phyloP scores from a whole-genome alignment of 352 stramenopile genomes.

The Phytophthora palmivora region DNA sequence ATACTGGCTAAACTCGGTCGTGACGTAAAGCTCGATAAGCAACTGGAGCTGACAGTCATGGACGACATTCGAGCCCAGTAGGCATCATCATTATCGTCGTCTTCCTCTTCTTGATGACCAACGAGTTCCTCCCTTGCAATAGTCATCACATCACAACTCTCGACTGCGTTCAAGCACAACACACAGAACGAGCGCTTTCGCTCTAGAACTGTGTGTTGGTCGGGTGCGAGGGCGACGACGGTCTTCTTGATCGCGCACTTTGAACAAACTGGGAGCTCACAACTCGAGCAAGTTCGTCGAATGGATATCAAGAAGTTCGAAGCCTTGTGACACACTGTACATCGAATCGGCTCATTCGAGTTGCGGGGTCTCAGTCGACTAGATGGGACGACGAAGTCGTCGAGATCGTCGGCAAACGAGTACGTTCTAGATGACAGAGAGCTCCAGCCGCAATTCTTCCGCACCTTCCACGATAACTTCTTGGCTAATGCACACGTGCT shows the following conservation, averaged over 20 bases:
- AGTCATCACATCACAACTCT: slow-evolving; percentile 33
- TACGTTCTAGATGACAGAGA: slow-evolving; percentile 36
- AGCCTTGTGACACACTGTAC: slow-evolving; percentile 33
- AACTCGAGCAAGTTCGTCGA: slow-evolving; percentile 41
- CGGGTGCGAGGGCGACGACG: slow-evolving; percentile 43
- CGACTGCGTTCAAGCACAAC: slow-evolving; percentile 33
- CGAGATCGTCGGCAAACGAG: slow-evolving; percentile 41
- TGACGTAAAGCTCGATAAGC: slow-evolving; percentile 34
- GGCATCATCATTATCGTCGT: slow-evolving; percentile 21
- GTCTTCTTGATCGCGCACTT: slow-evolving; percentile 47
- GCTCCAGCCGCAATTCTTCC: slow-evolving; percentile 42
- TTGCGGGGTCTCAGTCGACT: slow-evolving; percentile 6
- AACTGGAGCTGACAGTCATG: slow-evolving; percentile 37
- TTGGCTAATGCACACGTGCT: slow-evolving; percentile 43
- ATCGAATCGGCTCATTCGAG: slow-evolving; percentile 12
- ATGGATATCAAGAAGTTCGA: slow-evolving; percentile 34
- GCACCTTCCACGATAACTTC: slow-evolving; percentile 43
- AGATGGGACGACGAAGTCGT: slow-evolving; percentile 32
- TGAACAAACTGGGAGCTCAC: slow-evolving; percentile 40
- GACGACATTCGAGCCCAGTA: slow-evolving; percentile 39
- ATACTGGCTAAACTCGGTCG: slow-evolving; percentile 32
- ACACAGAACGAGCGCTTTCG: slow-evolving; percentile 44
- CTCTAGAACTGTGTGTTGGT: slow-evolving; percentile 43
- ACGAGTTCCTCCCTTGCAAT: slow-evolving; percentile 48
- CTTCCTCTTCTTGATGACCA: slow-evolving; percentile 21